A percentile compares a stretch with the other conserved stretches of the same genome.
Evolutionary conservation across 176 grass and related monocot species (phyloP).

Genomic region (Oropetium thomaeum): DNA sequence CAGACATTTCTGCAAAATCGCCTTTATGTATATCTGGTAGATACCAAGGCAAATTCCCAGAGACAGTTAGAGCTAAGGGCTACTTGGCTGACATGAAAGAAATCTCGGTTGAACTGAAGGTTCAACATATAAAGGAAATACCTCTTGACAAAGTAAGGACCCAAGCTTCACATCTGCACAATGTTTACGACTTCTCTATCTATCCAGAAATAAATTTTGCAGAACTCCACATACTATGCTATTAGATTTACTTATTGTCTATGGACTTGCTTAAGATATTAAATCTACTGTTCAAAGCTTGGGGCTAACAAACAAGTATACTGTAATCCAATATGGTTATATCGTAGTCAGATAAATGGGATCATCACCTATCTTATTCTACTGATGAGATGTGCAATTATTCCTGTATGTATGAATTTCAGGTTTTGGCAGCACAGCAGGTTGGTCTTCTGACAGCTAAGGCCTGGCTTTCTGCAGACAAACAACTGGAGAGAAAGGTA

Average conservation of each 20-base stretch:
- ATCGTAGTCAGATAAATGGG: background rate
- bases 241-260: background rate
- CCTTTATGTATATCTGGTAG: slow-evolving; percentile 82
- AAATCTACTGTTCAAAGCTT: no score
- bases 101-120: slow-evolving; percentile 77
- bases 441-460: slow-evolving; percentile 79
- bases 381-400: slow-evolving; percentile 1
- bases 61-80: slow-evolving; percentile 68
- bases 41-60: slow-evolving; percentile 73
- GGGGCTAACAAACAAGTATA: no score
- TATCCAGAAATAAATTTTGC: background rate
- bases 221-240: background rate
- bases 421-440: slow-evolving; percentile 70
- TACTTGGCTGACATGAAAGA: slow-evolving; percentile 82
- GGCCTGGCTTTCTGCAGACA: slow-evolving; percentile 79
- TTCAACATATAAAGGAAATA: slow-evolving; percentile 74
- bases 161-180: background rate
- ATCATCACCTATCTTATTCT: background rate
- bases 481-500: slow-evolving; percentile 79
- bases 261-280: background rate
- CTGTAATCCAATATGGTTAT: background rate
- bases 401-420: slow-evolving; percentile 12
- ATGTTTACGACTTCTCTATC: slow-evolving; percentile 3
- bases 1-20: slow-evolving; percentile 66
- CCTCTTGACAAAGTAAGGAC: slow-evolving; percentile 76